Evolutionary conservation across 2,329 filamentous ascomycete genomes (phyloP).

Genomic region (Colletotrichum cordylinicola): DNA sequence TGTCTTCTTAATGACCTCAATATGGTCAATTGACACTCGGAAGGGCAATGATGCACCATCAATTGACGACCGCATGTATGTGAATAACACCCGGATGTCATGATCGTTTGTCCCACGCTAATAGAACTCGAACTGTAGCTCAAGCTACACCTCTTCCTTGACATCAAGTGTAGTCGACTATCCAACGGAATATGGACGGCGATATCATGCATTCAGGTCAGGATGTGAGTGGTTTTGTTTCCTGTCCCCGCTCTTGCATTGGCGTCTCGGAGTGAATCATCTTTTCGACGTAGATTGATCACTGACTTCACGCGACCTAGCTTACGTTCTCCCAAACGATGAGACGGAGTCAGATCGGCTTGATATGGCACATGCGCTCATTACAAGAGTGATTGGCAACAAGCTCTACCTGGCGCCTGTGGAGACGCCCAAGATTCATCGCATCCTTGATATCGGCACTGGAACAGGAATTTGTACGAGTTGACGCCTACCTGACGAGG

Average conservation of each 20-base stretch:
- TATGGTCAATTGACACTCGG: not conserved
- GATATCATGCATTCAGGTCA: constrained; percentile 14
- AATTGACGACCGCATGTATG: not conserved
- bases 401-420: constrained; percentile 37
- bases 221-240: constrained; percentile 15
- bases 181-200: constrained; percentile 4
- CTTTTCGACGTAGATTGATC: not conserved
- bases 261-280: not conserved
- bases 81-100: not conserved
- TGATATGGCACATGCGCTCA: constrained; percentile 41
- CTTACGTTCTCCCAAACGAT: constrained; percentile 35
- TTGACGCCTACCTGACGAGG: rapidly evolving
- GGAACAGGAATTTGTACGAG: constrained; percentile 45
- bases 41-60: not conserved
- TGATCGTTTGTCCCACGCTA: not conserved
- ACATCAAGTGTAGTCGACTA: constrained; percentile 6
- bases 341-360: constrained; percentile 42
- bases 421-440: constrained; percentile 30
- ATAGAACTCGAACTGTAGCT: not conserved
- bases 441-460: constrained; percentile 48
- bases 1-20: not conserved
- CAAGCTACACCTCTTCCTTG: not conserved
- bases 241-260: not conserved
- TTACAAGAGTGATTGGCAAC: constrained; percentile 30
- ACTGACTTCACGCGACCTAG: not conserved